phyloP scores from a whole-genome alignment of 306 rosid species.

The Cajanus cajan region DNA sequence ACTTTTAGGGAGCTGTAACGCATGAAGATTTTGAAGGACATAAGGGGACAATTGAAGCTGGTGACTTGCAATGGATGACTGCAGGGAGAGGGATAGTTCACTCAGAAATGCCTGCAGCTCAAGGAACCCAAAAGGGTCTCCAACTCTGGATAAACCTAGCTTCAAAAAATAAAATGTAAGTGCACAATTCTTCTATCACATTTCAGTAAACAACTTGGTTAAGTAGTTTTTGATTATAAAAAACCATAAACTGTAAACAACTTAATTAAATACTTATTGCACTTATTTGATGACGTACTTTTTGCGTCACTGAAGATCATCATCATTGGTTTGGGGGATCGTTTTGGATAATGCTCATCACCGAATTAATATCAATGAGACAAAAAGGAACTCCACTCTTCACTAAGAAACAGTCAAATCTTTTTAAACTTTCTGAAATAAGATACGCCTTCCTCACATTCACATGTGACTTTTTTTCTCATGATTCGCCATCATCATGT shows the following conservation, averaged over 20 bases:
- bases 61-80: constrained; percentile 99
- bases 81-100: constrained; percentile 97
- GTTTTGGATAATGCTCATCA: constrained; percentile 17
- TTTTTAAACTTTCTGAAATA: background rate
- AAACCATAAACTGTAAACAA: too few species aligned
- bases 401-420: constrained; percentile 26
- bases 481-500: constrained; percentile 47
- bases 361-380: constrained; percentile 2
- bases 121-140: constrained; percentile 85
- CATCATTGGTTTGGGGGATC: constrained; percentile 13
- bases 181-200: background rate
- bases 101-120: constrained; percentile 91
- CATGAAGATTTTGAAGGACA: constrained; percentile 99
- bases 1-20: constrained; percentile 65
- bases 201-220: background rate
- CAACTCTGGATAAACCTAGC: constrained; percentile 94
- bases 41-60: constrained; percentile 82
- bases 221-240: background rate
- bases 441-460: constrained; percentile 23
- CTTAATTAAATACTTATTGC: background rate
- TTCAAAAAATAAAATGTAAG: constrained; percentile 83
- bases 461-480: constrained; percentile 8
- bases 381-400: constrained; percentile 32
- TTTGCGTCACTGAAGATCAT: constrained; percentile 38
- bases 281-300: constrained; percentile 31